Evolutionary conservation across 2,329 filamentous ascomycete species (phyloP).

Genomic region (Neophaeococcomyces aloes): DNA sequence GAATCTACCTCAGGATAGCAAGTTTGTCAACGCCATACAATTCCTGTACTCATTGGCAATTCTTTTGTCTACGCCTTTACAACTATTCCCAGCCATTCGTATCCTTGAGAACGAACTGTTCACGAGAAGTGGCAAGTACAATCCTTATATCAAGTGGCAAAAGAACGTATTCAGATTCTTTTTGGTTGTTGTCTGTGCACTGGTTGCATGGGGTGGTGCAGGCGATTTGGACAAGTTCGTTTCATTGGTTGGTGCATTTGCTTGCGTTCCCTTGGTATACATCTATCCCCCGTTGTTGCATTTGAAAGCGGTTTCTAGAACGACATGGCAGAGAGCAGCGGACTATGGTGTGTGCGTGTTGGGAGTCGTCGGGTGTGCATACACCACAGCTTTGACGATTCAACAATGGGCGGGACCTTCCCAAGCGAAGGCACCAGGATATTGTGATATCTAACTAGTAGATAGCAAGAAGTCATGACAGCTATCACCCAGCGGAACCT

Average conservation of each 20-base stretch:
- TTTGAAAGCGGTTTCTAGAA: constrained; percentile 66
- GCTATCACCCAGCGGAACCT: not conserved
- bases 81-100: constrained; percentile 95
- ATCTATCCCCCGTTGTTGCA: constrained; percentile 97
- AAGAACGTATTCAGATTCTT: constrained; percentile 96
- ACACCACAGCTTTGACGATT: constrained; percentile 79
- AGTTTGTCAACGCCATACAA: constrained; percentile 89
- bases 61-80: constrained; percentile 82
- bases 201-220: constrained; percentile 84
- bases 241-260: constrained; percentile 89
- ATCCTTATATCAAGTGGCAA: constrained; percentile 98
- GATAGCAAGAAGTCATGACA: not conserved
- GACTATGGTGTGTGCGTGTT: constrained; percentile 73
- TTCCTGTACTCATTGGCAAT: constrained; percentile 98
- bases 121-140: constrained; percentile 90
- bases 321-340: constrained; percentile 53
- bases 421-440: constrained; percentile 46
- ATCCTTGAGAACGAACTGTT: constrained; percentile 94
- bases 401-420: constrained; percentile 67
- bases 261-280: constrained; percentile 91
- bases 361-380: constrained; percentile 77
- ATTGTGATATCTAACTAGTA: constrained; percentile 49
- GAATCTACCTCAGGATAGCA: constrained; percentile 91
- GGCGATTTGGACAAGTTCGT: constrained; percentile 96
- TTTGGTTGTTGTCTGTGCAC: constrained; percentile 73